phyloP scores from a whole-genome alignment of 208 protist genomes.

The Porcisia hertigi region DNA sequence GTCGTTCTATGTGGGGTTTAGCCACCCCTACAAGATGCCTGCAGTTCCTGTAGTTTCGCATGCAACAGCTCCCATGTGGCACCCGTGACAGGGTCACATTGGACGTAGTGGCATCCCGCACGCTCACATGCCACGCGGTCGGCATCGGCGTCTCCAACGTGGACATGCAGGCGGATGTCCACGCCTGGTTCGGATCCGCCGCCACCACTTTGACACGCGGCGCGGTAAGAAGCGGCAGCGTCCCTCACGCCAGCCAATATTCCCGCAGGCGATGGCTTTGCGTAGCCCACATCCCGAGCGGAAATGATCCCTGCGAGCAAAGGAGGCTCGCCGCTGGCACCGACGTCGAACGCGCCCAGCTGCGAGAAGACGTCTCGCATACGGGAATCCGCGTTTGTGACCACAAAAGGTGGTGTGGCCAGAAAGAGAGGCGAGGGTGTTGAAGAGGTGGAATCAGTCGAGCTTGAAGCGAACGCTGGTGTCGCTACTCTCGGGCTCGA shows the following conservation, averaged over 20 bases:
- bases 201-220: slow-evolving; percentile 3
- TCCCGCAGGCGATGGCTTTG: slow-evolving; percentile 68
- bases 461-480: not conserved
- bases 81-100: slow-evolving; percentile 42
- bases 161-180: slow-evolving; percentile 40
- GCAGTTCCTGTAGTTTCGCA: slow-evolving; percentile 30
- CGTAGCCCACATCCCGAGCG: slow-evolving; percentile 38
- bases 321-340: slow-evolving; percentile 21
- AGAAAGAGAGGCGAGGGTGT: slow-evolving; percentile 18
- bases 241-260: slow-evolving; percentile 33
- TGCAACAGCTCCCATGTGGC: slow-evolving; percentile 53
- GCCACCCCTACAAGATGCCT: not conserved
- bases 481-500: not conserved
- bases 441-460: not conserved
- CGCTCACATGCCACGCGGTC: slow-evolving; percentile 50
- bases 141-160: slow-evolving; percentile 67
- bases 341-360: slow-evolving; percentile 28
- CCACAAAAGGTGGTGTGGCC: slow-evolving; percentile 40
- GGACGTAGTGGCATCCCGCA: slow-evolving; percentile 53
- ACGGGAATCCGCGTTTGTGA: slow-evolving; percentile 54
- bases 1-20: not conserved
- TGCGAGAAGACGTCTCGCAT: slow-evolving; percentile 33
- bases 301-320: slow-evolving; percentile 48
- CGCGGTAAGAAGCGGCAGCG: slow-evolving; percentile 11
- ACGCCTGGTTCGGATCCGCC: not conserved